Percentiles rank a stretch among this genome's conserved stretches.
Conservation (phyloP, 2,329 filamentous ascomycete genomes). For the Hypoxylon sp. region DNA sequence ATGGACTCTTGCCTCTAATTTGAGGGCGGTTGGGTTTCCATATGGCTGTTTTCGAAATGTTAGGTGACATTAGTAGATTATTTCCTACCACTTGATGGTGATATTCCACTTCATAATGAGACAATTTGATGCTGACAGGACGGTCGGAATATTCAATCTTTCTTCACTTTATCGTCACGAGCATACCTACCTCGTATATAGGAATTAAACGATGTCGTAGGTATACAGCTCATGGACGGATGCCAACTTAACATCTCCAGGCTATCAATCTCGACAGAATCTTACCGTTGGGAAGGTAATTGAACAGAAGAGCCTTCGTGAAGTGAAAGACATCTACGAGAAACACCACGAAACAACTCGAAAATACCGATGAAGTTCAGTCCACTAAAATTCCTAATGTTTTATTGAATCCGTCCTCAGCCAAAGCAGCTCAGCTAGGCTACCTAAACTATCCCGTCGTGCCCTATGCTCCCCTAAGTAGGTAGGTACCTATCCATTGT, state of each 20-base stretch:
- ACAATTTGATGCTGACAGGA: no score
- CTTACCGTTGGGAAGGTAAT: not conserved
- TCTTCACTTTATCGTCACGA: no score
- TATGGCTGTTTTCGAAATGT: not conserved
- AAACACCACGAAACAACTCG: no score
- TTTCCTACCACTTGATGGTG: no score
- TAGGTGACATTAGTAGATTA: not conserved
- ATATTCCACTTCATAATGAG: not conserved
- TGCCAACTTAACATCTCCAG: no score
- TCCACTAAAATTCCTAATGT: constrained; percentile 3
- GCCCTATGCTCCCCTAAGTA: not conserved
- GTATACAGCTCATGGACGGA: no score
- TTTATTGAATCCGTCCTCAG: constrained; percentile 6
- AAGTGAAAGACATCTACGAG: no score
- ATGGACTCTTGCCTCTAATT: not conserved
- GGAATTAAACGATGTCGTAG: no score
- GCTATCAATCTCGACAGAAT: no score
- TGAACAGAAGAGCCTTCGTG: not conserved
- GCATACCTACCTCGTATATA: no score
- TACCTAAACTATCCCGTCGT: not conserved
- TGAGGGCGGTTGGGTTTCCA: not conserved
- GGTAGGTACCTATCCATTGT: constrained; percentile 1
- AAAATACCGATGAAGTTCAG: no score
- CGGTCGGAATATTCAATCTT: no score
- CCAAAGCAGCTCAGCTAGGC: not conserved